Evolutionary conservation across 352 stramenopile species (phyloP).

Genomic region (Saprolegnia diclina): DNA sequence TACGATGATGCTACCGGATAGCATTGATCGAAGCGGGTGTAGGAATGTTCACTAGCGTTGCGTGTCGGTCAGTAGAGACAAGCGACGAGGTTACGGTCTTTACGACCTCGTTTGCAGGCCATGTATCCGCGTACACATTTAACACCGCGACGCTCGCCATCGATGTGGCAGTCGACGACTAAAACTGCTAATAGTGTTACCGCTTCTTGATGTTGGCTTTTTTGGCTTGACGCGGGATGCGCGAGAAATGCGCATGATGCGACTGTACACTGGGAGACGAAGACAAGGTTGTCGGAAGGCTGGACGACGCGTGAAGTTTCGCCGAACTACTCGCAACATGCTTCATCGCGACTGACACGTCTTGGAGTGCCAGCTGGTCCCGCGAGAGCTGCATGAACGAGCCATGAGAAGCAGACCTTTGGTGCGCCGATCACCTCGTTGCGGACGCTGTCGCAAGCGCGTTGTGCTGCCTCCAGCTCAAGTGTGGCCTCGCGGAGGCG

Average conservation of each 20-base stretch:
- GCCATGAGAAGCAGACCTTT: too few species aligned
- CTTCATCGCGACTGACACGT: neutral
- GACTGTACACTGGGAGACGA: too few species aligned
- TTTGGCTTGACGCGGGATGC: neutral
- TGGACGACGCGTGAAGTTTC: too few species aligned
- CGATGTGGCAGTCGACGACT: neutral
- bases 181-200: neutral
- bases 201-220: neutral
- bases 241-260: too few species aligned
- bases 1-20: neutral
- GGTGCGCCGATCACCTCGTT: too few species aligned
- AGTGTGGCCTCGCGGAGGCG: neutral
- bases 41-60: constrained; percentile 62
- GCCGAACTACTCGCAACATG: neutral
- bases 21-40: constrained; percentile 27
- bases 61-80: neutral
- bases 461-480: neutral
- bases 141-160: neutral
- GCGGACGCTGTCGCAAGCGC: neutral
- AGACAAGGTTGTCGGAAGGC: too few species aligned
- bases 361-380: neutral
- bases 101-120: constrained; percentile 13
- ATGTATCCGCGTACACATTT: constrained; percentile 1
- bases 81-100: neutral
- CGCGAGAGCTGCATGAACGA: neutral